These are phyloP conservation scores for Adansonia digitata DNA, from an alignment of 345 rosid genomes.

Conservation along the genomic window DNA sequence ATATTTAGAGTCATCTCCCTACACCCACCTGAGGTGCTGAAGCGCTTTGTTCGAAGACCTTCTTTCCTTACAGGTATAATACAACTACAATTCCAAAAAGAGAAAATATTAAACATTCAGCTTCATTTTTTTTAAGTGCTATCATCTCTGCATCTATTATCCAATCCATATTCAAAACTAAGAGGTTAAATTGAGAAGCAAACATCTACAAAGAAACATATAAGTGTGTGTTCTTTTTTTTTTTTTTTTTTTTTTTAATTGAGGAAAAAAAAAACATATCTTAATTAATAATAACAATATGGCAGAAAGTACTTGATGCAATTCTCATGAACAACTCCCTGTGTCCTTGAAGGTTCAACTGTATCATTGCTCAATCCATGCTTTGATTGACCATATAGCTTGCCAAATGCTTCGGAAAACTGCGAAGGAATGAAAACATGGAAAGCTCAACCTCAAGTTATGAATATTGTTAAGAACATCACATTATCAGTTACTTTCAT, in stretches of 20 bases:
- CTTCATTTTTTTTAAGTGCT: too few species aligned
- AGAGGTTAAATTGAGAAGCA: background rate
- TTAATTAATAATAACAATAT: background rate
- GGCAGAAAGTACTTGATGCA: constrained; percentile 62
- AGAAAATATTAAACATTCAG: background rate
- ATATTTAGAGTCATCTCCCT: too few species aligned
- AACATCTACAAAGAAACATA: too few species aligned
- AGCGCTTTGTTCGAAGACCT: constrained; percentile 46
- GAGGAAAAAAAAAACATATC: background rate
- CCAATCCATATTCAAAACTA: background rate
- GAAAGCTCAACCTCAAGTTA: constrained; percentile 2
- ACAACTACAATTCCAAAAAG: constrained; percentile 46
- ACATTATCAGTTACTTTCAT: background rate
- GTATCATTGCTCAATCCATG: constrained; percentile 55
- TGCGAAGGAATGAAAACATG: constrained; percentile 17
- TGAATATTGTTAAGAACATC: background rate
- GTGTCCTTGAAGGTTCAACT: constrained; percentile 49
- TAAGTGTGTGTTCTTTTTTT: background rate
- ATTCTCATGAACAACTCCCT: constrained; percentile 76
- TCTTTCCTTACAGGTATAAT: constrained; percentile 53
- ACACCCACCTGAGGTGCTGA: constrained; percentile 92
- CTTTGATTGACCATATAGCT: constrained; percentile 85
- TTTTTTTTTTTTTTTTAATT: background rate
- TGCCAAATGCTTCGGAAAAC: constrained; percentile 96
- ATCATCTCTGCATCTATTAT: background rate